Percentiles rank a stretch among this genome's conserved stretches.
Evolutionary conservation across 179 eudicot genomes (phyloP).

Genomic region (Beta lomatogona): DNA sequence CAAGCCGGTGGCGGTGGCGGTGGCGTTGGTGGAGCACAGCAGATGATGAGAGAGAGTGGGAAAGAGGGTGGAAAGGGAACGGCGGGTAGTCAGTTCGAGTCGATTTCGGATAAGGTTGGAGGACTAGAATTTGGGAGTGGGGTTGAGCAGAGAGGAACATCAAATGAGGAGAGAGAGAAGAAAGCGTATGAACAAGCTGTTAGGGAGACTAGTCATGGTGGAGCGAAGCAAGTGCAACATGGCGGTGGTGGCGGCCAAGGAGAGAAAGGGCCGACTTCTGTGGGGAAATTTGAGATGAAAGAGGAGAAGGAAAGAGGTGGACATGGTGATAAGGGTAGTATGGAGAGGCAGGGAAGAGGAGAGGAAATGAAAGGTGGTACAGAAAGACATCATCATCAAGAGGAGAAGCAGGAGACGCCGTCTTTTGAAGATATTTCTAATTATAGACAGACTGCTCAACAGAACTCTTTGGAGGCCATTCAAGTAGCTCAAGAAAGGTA

Average conservation of each 20-base stretch:
- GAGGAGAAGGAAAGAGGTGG: neutral
- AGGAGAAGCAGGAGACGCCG: conserved; percentile 10
- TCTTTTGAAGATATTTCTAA: conserved; percentile 56
- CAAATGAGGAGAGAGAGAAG: neutral
- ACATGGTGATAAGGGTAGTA: neutral
- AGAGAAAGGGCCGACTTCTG: neutral
- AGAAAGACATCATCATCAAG: neutral
- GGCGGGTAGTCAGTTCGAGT: conserved; percentile 34
- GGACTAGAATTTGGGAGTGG: conserved; percentile 17
- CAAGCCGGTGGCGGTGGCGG: neutral
- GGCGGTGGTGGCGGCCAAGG: neutral
- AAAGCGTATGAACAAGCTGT: neutral
- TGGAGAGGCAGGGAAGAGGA: neutral
- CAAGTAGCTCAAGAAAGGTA: conserved; percentile 52
- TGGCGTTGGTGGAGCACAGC: neutral
- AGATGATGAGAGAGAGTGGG: neutral
- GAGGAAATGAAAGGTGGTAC: neutral
- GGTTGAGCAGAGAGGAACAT: neutral
- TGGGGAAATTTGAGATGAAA: conserved; percentile 17
- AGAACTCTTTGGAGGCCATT: conserved; percentile 67
- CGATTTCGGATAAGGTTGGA: conserved; percentile 33
- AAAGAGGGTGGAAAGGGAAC: neutral
- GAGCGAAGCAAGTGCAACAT: neutral
- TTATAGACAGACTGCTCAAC: conserved; percentile 66
- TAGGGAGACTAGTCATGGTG: conserved; percentile 10